Evolutionary conservation across 495 filamentous ascomycete species (phyloP), one percentile per base, ranked within the genome.

Genomic region (Penicillium waksmanii): DNA sequence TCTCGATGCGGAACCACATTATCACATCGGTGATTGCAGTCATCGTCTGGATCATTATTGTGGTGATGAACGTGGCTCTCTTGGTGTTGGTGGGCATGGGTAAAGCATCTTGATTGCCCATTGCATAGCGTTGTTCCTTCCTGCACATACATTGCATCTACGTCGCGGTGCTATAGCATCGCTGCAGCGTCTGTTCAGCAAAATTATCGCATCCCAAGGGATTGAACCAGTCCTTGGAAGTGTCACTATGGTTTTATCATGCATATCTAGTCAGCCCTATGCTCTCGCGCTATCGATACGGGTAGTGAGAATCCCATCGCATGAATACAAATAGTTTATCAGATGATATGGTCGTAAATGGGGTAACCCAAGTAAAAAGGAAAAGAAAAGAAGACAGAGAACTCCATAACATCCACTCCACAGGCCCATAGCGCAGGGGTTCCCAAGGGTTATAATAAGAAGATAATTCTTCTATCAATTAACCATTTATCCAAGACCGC

Each of bases 21-120:
- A 61, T 84, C 52, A 70, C 83, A 19, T 78, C 84, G 15, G 66
- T 74, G 8, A 38, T 89, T 46, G 84, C 86, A 5, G 70, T 82
- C 0, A 7, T 85, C 2, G 80, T 92, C 23, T 91, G 89, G 89
- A 48, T 88, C 10, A 65, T 91, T 42, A 89, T 92, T 60, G 80
- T 80, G 2, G 69, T 87, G 17, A 90, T 92, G 86, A 91, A 92
- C 67, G 77, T 91, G 27, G 86, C 88, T 8, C 82, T 89, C 63
- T 68, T 91, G 67, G 89, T 90, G 5, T 64, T 92, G 40, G 68
- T 89, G n/a, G 87, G 85, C 7, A 55, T 85, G 57, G 86, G 85
- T 31, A 80, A 82, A 66, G 73, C 70, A 12, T 89, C 63, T 69
- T 91, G 68, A 89, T 90, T 8, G 63, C 91, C 36, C 67, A 89